These are phyloP conservation scores for Apiospora phragmitis DNA, from an alignment of 2,329 filamentous ascomycete genomes.

Conservation along the genomic window DNA sequence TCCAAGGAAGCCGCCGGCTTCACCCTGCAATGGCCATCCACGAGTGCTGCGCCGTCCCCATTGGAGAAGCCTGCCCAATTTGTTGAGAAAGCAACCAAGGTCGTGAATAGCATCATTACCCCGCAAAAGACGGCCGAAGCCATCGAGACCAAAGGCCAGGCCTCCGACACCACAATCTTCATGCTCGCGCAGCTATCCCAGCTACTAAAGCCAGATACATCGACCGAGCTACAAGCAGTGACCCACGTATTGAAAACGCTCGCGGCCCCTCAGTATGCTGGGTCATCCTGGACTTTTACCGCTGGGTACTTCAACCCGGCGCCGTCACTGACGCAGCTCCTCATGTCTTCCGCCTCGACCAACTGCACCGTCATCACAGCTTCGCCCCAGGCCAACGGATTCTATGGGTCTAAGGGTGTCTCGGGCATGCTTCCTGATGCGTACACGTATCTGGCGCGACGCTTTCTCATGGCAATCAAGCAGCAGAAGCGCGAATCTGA, in stretches of 20 bases:
- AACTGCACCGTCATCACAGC: constrained; percentile 87
- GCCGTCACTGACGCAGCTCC: constrained; percentile 74
- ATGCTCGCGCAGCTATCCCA: constrained; percentile 87
- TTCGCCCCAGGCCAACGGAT: constrained; percentile 91
- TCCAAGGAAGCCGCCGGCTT: constrained; percentile 57
- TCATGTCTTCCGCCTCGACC: constrained; percentile 70
- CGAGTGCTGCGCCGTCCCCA: constrained; percentile 75
- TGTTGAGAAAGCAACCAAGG: constrained; percentile 64
- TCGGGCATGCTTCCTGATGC: constrained; percentile 89
- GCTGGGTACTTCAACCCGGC: constrained; percentile 99
- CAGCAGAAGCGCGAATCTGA: constrained; percentile 48
- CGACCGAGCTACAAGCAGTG: constrained; percentile 85
- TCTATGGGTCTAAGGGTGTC: constrained; percentile 84
- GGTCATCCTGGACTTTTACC: constrained; percentile 90
- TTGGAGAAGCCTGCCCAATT: constrained; percentile 70
- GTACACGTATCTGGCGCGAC: constrained; percentile 83
- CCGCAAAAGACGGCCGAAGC: constrained; percentile 36
- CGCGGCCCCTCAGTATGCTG: constrained; percentile 60
- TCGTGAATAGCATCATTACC: constrained; percentile 67
- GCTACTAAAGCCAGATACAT: constrained; percentile 74
- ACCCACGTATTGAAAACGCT: constrained; percentile 72
- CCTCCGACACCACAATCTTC: constrained; percentile 71
- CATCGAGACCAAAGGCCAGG: neutral
- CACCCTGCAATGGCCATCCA: constrained; percentile 69
- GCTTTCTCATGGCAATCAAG: constrained; percentile 68